phyloP scores from a whole-genome alignment of 257 asterid species.

The Linderniella brevidens region DNA sequence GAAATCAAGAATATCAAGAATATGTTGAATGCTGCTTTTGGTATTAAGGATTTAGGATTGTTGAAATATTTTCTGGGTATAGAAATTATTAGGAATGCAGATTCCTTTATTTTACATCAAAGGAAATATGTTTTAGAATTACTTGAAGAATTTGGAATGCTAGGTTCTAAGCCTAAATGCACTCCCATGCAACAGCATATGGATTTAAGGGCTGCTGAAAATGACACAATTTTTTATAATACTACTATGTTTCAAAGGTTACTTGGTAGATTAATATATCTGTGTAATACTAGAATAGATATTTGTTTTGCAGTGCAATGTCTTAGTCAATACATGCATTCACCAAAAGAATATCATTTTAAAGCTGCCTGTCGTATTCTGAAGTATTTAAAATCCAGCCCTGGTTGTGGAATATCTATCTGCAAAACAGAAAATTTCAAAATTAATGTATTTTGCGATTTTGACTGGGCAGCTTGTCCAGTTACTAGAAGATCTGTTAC shows the following conservation, averaged over 20 bases:
- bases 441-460: not conserved
- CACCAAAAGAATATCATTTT: not conserved
- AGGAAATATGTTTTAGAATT: not conserved
- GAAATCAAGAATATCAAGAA: not conserved
- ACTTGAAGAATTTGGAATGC: not conserved
- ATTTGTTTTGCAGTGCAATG: not conserved
- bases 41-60: not conserved
- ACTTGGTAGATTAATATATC: not conserved
- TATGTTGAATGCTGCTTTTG: not conserved
- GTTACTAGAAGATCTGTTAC: no score
- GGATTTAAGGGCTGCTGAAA: not conserved
- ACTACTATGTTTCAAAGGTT: not conserved
- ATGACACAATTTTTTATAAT: not conserved
- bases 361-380: not conserved
- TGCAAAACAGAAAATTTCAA: not conserved
- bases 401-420: not conserved
- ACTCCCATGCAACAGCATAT: not conserved
- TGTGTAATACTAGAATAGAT: not conserved
- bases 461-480: no score
- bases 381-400: not conserved
- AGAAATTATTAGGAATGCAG: not conserved
- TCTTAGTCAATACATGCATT: not conserved
- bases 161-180: not conserved
- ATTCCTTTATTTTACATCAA: not conserved
- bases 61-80: not conserved